Evolutionary conservation across 148 eudicot species (phyloP), one percentile per base, ranked within the genome.

Genomic region (Rhododendron molle): DNA sequence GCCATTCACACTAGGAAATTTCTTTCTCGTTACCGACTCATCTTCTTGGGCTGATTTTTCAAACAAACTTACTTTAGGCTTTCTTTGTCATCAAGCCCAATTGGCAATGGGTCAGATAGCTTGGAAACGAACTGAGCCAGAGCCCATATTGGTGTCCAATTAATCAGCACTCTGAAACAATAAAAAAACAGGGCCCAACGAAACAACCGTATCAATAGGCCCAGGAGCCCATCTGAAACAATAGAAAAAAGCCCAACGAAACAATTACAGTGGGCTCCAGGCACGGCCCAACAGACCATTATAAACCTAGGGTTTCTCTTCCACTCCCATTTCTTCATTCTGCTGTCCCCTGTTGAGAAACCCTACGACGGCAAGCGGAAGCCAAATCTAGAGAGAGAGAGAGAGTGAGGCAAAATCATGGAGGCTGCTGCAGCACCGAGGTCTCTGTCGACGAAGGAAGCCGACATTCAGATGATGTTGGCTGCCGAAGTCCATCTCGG

Each of bases 401-500:
- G 72, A n/a, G 72, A 67, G 34, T 9, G 15, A 8, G 34, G 14
- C 7, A 7, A 69, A 34, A 81, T 54, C 36, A 47, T 47, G 67
- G 69, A 60, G 36, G 10, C 26, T 9, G 69, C 83, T n/a, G 69
- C 69, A 14, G 21, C 76, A 5, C 76, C 76, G 46, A 81, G 83
- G 69, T 2, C 28, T 81, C 44, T 81, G 83, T 16, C 69, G 16
- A 32, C 83, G 26, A 81, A 81, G 83, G 83, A 81, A 60, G 44
- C 83, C 6, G 83, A 54, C 7, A 20, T 81, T 15, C 83, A 81
- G 40, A 81, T 54, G 83, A 81, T 81, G 83, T 54, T 81, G 83
- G 83, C 69, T 21, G 83, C 83, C 15, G 83, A 81, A 34, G 83
- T 81, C 28, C 83, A 81, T 10, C 69, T 81, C 15, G 83, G 83